phyloP scores from a whole-genome alignment of 2,329 filamentous ascomycete genomes.

The Fusarium tjaetaba region DNA sequence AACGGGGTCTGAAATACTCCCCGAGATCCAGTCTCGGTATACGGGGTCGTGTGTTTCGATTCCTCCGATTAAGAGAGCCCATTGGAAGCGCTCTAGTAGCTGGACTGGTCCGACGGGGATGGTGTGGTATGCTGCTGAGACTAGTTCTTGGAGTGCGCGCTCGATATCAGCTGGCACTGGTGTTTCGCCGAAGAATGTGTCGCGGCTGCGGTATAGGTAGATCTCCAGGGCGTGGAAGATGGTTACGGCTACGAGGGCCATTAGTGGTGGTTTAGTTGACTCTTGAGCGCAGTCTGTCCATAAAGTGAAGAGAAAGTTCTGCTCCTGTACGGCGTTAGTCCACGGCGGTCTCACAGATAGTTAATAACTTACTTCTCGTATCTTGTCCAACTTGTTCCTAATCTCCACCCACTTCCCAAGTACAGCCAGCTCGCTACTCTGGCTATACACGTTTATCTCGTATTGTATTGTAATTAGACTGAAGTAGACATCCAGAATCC shows the following conservation, averaged over 20 bases:
- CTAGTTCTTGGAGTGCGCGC: neutral
- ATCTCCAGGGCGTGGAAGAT: slow-evolving; percentile 7
- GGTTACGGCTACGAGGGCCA: neutral
- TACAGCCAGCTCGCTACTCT: neutral
- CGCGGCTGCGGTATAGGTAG: neutral
- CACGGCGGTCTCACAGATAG: rapidly evolving
- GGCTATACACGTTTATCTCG: slow-evolving; percentile 16
- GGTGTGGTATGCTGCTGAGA: slow-evolving; percentile 1
- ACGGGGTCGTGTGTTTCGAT: slow-evolving; percentile 33
- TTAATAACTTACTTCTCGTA: no score
- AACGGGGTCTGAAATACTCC: slow-evolving; percentile 33
- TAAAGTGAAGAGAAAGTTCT: neutral
- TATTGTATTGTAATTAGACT: neutral
- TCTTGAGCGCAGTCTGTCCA: neutral
- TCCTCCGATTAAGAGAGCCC: slow-evolving; percentile 26
- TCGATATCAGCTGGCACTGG: slow-evolving; percentile 1
- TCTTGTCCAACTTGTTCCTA: neutral
- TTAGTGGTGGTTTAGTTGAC: neutral
- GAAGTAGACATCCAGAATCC: slow-evolving; percentile 2
- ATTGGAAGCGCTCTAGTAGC: slow-evolving; percentile 3
- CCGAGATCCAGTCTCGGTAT: slow-evolving; percentile 32
- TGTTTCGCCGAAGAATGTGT: neutral
- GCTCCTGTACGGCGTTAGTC: neutral
- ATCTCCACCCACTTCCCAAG: neutral
- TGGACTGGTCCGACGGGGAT: slow-evolving; percentile 4